Evolutionary conservation across 371 early-diverging fungal genomes (phyloP), one percentile per base, ranked within the genome.

Genomic region (Zychaea mexicana): DNA sequence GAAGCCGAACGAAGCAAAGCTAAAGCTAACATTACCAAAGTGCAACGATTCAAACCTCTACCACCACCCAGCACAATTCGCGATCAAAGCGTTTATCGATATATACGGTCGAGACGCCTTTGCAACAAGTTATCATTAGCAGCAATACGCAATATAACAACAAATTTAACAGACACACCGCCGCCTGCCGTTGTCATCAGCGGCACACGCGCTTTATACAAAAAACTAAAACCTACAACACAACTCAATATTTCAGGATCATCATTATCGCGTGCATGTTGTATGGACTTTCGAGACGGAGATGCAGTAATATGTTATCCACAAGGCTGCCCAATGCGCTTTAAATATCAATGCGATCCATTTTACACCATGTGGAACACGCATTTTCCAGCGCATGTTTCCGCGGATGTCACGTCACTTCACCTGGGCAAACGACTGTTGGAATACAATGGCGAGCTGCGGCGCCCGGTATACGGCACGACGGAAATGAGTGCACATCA

Each of bases 291-390:
- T 9, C 21, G 36, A 10, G 27, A 30, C 10, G 64, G 64, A 15
- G 64, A 64, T 24, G 64, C 58, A 10, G 33, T 64, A 36, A 21
- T 64, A 3, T 47, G 58, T 30, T 64, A 47, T 38, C 27, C 55
- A 13, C 42, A 38, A 47, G 52, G 64, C 2, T n/a, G 38, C 12
- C 9, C 70, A 9, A 28, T 60, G 15, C 68, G 61, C n/a, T 75
- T 60, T 62, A 74, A 72, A 33, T 77, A 77, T 38, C 72, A 70
- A 54, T 39, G 69, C 7, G 62, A 67, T 9, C 77, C 77, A 46
- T 60, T 53, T 2, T 77, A 73, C 52, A 61, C 65, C 12, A 19
- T 69, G 28, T 73, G 73, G 74, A 55, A 63, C 12, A 58, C 45
- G 15, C 49, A 22, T 6, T 30, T 30, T 28, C 22, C 28, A 46